Base-by-base conservation (phyloP, 106 monocot species). In the Hemerocallis citrina region DNA sequence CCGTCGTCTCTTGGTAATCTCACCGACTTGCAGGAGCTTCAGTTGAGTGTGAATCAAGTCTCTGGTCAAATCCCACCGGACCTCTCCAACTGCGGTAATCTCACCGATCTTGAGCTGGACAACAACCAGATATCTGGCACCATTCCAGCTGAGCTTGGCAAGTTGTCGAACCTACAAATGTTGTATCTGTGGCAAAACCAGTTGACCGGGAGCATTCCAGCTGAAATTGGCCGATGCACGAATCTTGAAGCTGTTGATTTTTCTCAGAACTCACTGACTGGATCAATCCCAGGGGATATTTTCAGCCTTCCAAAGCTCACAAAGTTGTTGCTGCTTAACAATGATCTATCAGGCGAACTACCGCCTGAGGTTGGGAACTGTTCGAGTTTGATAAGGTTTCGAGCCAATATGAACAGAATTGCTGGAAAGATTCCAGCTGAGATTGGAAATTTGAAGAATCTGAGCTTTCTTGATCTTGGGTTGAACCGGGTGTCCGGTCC, bases 21-120 rank as follows among this genome's bases (percentile, higher is more conserved):
- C 43, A 45, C 81, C 15, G 23, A 58, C 3, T 79, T 93, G 7
- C 74, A 76, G 68, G 68, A 93, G 72, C 82, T 93, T 29, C 85
- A 89, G 79, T 74, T 93, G 8, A 93, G 93, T 64, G 71, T 72
- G 28, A 93, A 93, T 74, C 81, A 79, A 59, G 46, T 93, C 56
- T 82, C 89, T 10, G 89, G 93, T n/a, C 16, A 67, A 1, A 85
- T 93, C 36, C 93, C 89, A 1, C 22, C 61, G 4, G 75, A 79
- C 74, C 66, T 93, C 29, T 34, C 76, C 22, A 12, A 34, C 24
- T 93, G 89, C 72, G 13, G 63, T n/a, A 77, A 74, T 45, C 63
- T 93, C 55, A 14, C 23, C 7, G 0, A n/a, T n/a, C 10, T 66
- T n/a, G 35, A 61, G 7, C 57, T 68, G 16, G 14, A 20, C 30